These are phyloP conservation scores for Calycina marina DNA, from an alignment of 2,329 filamentous ascomycete genomes.

Conservation along the genomic window DNA sequence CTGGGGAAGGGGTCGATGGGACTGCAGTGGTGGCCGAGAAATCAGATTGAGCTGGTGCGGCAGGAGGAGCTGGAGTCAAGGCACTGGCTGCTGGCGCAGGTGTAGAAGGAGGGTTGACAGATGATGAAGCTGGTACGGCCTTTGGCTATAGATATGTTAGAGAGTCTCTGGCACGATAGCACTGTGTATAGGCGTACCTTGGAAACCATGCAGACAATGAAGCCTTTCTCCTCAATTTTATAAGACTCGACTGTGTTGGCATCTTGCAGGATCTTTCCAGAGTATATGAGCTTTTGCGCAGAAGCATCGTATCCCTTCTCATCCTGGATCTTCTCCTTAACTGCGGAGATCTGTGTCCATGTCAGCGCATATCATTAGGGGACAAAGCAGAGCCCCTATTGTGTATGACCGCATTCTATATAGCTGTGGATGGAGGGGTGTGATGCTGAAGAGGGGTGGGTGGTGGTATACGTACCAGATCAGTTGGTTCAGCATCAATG, in stretches of 20 bases:
- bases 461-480: slow-evolving; percentile 52
- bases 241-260: slow-evolving; percentile 92
- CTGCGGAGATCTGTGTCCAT: slow-evolving; percentile 54
- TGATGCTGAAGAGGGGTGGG: no score
- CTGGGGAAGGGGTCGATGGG: slow-evolving; percentile 32
- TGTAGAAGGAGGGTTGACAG: slow-evolving; percentile 45
- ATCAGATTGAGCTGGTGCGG: slow-evolving; percentile 46
- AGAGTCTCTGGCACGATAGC: slow-evolving; percentile 3
- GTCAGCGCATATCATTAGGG: slow-evolving; percentile 5
- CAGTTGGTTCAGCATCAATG: slow-evolving; percentile 84
- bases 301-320: slow-evolving; percentile 93
- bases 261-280: slow-evolving; percentile 97
- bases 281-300: slow-evolving; percentile 94
- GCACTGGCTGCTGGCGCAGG: slow-evolving; percentile 40
- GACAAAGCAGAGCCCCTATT: slow-evolving; percentile 1
- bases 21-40: slow-evolving; percentile 33
- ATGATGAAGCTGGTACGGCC: slow-evolving; percentile 32
- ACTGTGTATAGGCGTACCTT: slow-evolving; percentile 54
- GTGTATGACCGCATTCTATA: no score
- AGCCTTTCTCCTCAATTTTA: slow-evolving; percentile 98
- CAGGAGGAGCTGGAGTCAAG: slow-evolving; percentile 40
- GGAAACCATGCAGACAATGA: slow-evolving; percentile 95
- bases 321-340: slow-evolving; percentile 83
- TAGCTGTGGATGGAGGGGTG: not conserved
- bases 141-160: slow-evolving; percentile 47